These are phyloP conservation scores for Mycena metata DNA, from an alignment of 768 basidiomycete species.

Conservation along the genomic window DNA sequence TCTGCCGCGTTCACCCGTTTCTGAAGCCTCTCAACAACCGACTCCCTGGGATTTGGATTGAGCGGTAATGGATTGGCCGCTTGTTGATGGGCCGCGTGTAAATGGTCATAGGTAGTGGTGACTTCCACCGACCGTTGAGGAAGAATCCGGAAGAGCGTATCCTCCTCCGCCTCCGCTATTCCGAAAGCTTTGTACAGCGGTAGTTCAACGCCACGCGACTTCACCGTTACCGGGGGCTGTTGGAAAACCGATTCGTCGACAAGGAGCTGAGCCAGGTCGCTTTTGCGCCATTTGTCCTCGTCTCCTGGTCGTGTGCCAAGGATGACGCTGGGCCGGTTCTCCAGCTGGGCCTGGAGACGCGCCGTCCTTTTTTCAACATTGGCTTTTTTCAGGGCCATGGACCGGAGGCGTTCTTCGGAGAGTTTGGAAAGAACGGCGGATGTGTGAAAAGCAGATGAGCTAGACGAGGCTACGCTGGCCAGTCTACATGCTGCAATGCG, in stretches of 20 bases:
- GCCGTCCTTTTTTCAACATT: slow-evolving; percentile 63
- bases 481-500: slow-evolving; percentile 31
- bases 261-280: slow-evolving; percentile 75
- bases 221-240: slow-evolving; percentile 49
- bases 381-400: slow-evolving; percentile 55
- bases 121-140: slow-evolving; percentile 42
- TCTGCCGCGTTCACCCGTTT: slow-evolving; percentile 4
- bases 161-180: slow-evolving; percentile 68
- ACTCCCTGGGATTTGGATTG: no score
- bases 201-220: slow-evolving; percentile 52
- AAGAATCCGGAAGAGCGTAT: slow-evolving; percentile 75
- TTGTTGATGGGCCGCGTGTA: no score
- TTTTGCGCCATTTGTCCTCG: slow-evolving; percentile 75
- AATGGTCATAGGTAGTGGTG: no score
- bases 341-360: slow-evolving; percentile 52
- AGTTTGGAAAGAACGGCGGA: slow-evolving; percentile 54
- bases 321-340: slow-evolving; percentile 72
- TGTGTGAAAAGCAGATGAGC: slow-evolving; percentile 61
- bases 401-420: slow-evolving; percentile 51
- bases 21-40: no score
- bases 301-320: slow-evolving; percentile 79
- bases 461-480: slow-evolving; percentile 36
- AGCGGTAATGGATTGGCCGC: no score
- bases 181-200: slow-evolving; percentile 76
- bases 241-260: slow-evolving; percentile 67